phyloP scores from a whole-genome alignment of 306 rosid genomes.

The Quercus suber region DNA sequence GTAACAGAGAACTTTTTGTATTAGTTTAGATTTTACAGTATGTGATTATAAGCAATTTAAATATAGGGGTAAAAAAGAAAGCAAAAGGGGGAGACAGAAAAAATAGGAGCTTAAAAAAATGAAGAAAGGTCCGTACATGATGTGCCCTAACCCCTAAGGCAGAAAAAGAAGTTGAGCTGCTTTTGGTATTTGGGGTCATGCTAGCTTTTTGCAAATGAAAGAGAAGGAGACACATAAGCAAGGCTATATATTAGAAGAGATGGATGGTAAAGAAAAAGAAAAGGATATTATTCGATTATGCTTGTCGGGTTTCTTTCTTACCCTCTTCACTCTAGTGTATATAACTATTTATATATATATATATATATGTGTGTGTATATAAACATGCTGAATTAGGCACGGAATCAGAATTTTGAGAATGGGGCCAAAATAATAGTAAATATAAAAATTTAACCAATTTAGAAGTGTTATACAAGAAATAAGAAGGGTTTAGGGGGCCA shows the following conservation, averaged over 20 bases:
- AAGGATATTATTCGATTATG: constrained; percentile 44
- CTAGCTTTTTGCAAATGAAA: constrained; percentile 12
- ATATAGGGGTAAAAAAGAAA: background rate
- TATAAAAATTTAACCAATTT: too few relatives aligned
- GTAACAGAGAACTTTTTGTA: too few relatives aligned
- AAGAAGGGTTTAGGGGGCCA: too few relatives aligned
- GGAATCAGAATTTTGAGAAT: too few relatives aligned
- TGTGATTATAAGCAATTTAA: background rate
- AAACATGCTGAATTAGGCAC: too few relatives aligned
- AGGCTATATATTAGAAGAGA: constrained; percentile 5
- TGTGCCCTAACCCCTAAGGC: constrained; percentile 16
- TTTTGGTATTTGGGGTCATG: constrained; percentile 19
- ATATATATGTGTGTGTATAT: too few relatives aligned
- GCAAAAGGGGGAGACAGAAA: background rate
- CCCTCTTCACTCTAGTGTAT: too few relatives aligned
- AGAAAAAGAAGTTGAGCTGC: constrained; percentile 12
- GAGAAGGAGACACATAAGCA: constrained; percentile 9
- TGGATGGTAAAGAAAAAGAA: constrained; percentile 21
- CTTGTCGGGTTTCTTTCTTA: constrained; percentile 31
- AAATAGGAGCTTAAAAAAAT: background rate
- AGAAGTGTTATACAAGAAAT: too few relatives aligned
- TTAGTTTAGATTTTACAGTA: too few relatives aligned
- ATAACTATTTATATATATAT: too few relatives aligned
- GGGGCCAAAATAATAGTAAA: too few relatives aligned
- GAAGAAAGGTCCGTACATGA: constrained; percentile 15